These are phyloP conservation scores for Rhizopogon sp. DNA, from an alignment of 768 basidiomycete genomes.

Conservation along the genomic window DNA sequence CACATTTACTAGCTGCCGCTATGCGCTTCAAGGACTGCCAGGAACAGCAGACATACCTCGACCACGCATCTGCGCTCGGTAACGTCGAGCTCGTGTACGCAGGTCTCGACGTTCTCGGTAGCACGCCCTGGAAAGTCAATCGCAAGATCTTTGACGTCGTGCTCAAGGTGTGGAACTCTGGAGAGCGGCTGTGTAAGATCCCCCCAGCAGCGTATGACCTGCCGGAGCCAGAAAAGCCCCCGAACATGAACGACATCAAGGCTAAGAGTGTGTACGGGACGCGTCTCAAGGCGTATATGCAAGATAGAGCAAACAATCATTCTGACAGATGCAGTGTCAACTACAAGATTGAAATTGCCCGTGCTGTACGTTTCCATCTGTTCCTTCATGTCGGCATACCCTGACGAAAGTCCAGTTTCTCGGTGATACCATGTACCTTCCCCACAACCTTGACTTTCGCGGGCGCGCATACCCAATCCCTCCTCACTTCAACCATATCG, in stretches of 20 bases:
- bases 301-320: constrained; percentile 75
- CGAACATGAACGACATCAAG: constrained; percentile 46
- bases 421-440: constrained; percentile 83
- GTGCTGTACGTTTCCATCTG: constrained; percentile 54
- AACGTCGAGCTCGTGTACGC: constrained; percentile 83
- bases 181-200: constrained; percentile 76
- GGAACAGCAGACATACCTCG: constrained; percentile 79
- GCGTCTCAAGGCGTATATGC: constrained; percentile 48
- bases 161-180: constrained; percentile 81
- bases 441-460: constrained; percentile 96
- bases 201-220: constrained; percentile 67
- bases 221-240: constrained; percentile 52
- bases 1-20: constrained; percentile 41
- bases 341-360: constrained; percentile 95
- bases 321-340: constrained; percentile 91
- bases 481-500: constrained; percentile 92
- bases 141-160: constrained; percentile 70
- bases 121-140: constrained; percentile 90
- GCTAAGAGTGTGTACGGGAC: constrained; percentile 50
- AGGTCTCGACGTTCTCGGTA: constrained; percentile 84
- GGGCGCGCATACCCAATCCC: constrained; percentile 97
- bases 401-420: constrained; percentile 53
- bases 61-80: constrained; percentile 65
- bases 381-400: neutral
- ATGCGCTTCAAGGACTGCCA: constrained; percentile 93